Evolutionary conservation across 257 asterid species (phyloP).

Genomic region (Jacaranda copaia): DNA sequence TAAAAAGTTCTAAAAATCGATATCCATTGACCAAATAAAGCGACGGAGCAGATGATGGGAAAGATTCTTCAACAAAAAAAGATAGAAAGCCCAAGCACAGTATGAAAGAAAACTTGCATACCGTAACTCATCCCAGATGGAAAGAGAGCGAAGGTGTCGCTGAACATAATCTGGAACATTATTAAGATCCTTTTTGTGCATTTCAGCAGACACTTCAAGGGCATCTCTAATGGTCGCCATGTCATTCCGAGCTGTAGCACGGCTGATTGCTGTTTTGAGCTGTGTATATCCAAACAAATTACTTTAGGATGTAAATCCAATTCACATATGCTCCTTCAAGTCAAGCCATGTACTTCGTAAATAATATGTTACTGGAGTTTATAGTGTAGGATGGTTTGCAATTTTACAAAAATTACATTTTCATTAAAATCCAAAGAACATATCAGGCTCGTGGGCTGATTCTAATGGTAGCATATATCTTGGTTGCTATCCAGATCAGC

Average conservation of each 20-base stretch:
- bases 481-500: neutral
- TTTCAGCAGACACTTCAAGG: constrained; percentile 97
- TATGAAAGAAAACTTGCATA: constrained; percentile 42
- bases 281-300: constrained; percentile 47
- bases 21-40: constrained; percentile 25
- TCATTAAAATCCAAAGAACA: neutral
- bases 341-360: constrained; percentile 20
- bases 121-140: constrained; percentile 98
- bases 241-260: constrained; percentile 93
- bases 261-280: constrained; percentile 92
- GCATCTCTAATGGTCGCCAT: constrained; percentile 96
- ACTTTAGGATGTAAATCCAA: constrained; percentile 31
- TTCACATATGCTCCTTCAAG: constrained; percentile 23
- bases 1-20: neutral
- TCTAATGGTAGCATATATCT: neutral
- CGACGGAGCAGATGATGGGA: neutral
- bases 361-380: constrained; percentile 5
- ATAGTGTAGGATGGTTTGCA: constrained; percentile 20
- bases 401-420: neutral
- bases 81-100: neutral
- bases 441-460: neutral
- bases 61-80: constrained; percentile 5
- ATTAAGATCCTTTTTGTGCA: constrained; percentile 83
- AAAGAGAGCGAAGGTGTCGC: constrained; percentile 87
- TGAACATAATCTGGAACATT: constrained; percentile 87